Evolutionary conservation across 108 stramenopile species (phyloP), one percentile per base, ranked within the genome.

Genomic region (Conticribra weissflogii): DNA sequence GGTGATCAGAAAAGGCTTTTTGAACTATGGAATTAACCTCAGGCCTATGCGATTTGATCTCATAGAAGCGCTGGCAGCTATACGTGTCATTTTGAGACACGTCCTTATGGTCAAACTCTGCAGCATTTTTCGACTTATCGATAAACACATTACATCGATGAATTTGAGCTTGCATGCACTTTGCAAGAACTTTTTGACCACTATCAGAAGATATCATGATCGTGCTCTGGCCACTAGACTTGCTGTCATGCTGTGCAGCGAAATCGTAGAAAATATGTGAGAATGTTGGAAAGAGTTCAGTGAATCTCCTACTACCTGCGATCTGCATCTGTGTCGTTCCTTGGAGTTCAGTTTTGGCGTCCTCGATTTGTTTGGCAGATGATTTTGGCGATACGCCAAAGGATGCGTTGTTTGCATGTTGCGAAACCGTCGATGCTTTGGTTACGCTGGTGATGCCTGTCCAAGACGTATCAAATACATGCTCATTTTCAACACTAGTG

Each of bases 41-140:
- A 34, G 62, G 68, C 31, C 79, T 69, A 44, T 32, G 46, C 1
- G 74, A 70, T 22, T 81, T 70, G 44, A 74, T 81, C 22, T 60
- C 33, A 63, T 75, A 81, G 50, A 75, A 70, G 4, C 61, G 36
- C n/a, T n/a, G n/a, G n/a, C n/a, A n/a, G 30, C 52, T 33, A 34
- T 25, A 28, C 34, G 36, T 54, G 18, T 59, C 46, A 44, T 36
- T 18, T 5, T 3, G 17, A 19, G 41, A 48, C 12, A 5, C 3
- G 31, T 61, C 59, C 21, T 46, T 31, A 29, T 17, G 12, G 47
- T 25, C 23, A 51, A 50, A 53, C 9, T 22, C 12, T 50, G 51
- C 17, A 44, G 18, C 33, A 33, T 32, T 53, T 41, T 60, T 19
- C 23, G 64, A 44, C 3, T 17, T 1, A 12, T 25, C 45, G 16